Evolutionary conservation across 768 basidiomycete species (phyloP).

Genomic region (Sarcodon sp.): DNA sequence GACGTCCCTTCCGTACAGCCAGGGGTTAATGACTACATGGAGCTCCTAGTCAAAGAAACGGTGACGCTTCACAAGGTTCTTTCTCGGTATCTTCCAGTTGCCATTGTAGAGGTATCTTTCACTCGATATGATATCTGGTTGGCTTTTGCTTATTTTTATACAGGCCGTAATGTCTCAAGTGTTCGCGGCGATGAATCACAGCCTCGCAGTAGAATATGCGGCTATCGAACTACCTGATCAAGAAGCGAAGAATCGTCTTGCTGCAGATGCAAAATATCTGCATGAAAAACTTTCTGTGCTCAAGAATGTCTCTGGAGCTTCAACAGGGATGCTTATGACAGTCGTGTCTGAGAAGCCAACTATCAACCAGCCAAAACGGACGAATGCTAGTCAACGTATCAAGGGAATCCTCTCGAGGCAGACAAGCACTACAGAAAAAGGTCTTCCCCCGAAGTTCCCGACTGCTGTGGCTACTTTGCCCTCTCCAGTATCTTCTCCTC

Average conservation of each 20-base stretch:
- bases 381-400: slow-evolving; percentile 22
- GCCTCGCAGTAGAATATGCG: slow-evolving; percentile 76
- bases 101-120: slow-evolving; percentile 62
- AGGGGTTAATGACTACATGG: slow-evolving; percentile 84
- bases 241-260: slow-evolving; percentile 79
- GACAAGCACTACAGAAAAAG: background rate
- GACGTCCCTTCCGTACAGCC: slow-evolving; percentile 42
- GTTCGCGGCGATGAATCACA: slow-evolving; percentile 84
- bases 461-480: background rate
- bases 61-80: slow-evolving; percentile 93
- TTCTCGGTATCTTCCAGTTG: slow-evolving; percentile 71
- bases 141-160: background rate
- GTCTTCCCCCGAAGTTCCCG: background rate
- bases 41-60: slow-evolving; percentile 87
- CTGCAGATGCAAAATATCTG: slow-evolving; percentile 68
- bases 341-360: slow-evolving; percentile 65
- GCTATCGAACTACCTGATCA: slow-evolving; percentile 72
- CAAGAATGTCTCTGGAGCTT: slow-evolving; percentile 52
- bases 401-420: slow-evolving; percentile 21
- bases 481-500: background rate
- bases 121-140: background rate
- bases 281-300: slow-evolving; percentile 65
- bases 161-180: slow-evolving; percentile 94
- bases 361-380: background rate
- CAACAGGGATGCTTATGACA: slow-evolving; percentile 72